A percentile compares a stretch with the other conserved stretches of the same genome.
Evolutionary conservation across 2,329 filamentous ascomycete genomes (phyloP).

Genomic region (Blastomyces gilchristii): DNA sequence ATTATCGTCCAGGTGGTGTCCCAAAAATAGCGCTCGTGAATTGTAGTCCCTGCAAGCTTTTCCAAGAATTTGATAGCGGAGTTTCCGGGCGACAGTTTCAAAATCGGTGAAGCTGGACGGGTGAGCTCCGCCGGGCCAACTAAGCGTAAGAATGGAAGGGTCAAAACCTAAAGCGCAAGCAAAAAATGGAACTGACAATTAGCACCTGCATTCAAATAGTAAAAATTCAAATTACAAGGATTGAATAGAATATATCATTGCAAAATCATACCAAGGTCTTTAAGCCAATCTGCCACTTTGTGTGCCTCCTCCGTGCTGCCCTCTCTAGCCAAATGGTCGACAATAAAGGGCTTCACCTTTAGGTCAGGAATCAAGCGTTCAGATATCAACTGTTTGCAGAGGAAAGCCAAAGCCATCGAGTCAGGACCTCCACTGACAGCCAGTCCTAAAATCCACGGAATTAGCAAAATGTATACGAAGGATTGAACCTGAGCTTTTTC

Average conservation of each 20-base stretch:
- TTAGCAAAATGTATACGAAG: background rate
- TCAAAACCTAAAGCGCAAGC: conserved; percentile 22
- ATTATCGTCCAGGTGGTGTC: conserved; percentile 83
- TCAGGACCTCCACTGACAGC: conserved; percentile 90
- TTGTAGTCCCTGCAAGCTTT: conserved; percentile 43
- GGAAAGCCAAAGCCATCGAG: conserved; percentile 85
- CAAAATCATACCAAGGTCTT: conserved; percentile 31
- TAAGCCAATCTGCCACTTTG: conserved; percentile 39
- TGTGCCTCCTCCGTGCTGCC: conserved; percentile 47
- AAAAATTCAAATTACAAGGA: background rate
- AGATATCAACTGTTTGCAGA: conserved; percentile 48
- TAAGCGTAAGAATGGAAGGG: conserved; percentile 33
- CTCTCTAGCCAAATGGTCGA: conserved; percentile 50
- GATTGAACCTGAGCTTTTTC: background rate
- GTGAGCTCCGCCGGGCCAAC: conserved; percentile 40
- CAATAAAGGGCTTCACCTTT: conserved; percentile 46
- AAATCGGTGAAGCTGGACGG: conserved; percentile 50
- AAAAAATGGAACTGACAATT: background rate
- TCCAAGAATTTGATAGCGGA: conserved; percentile 65
- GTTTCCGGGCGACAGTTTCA: conserved; percentile 63
- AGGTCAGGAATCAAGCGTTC: conserved; percentile 16
- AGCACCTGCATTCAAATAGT: background rate
- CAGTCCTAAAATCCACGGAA: conserved; percentile 43
- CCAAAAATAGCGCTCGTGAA: conserved; percentile 58
- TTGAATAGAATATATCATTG: background rate